Conservation (phyloP, 1,139 yeast species). For the Yamadazyma dushanensis region DNA sequence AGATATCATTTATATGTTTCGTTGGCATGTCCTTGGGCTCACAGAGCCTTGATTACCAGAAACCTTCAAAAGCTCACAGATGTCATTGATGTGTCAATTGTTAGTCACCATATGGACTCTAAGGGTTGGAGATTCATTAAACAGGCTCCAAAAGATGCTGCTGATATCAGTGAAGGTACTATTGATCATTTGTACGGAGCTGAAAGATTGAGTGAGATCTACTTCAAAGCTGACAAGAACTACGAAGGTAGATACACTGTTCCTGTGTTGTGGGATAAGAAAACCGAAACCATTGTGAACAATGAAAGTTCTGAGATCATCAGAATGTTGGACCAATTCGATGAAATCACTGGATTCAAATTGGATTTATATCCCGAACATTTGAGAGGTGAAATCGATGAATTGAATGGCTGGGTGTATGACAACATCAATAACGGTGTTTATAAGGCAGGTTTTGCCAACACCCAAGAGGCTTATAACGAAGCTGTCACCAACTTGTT, state of each 20-base stretch:
- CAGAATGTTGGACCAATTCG: constrained; percentile 70
- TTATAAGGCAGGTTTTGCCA: constrained; percentile 89
- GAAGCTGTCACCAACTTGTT: constrained; percentile 67
- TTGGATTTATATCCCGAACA: constrained; percentile 66
- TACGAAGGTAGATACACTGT: constrained; percentile 86
- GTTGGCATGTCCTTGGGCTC: constrained; percentile 96
- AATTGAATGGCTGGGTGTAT: constrained; percentile 80
- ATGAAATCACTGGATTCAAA: constrained; percentile 42
- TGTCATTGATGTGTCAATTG: constrained; percentile 68
- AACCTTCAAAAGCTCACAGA: constrained; percentile 74
- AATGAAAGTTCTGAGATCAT: constrained; percentile 90
- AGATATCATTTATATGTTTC: constrained; percentile 90
- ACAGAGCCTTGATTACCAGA: constrained; percentile 75
- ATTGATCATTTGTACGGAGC: constrained; percentile 64
- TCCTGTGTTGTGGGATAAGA: constrained; percentile 90
- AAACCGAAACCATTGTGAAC: constrained; percentile 77
- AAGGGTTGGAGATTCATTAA: constrained; percentile 82
- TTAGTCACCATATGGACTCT: constrained; percentile 83
- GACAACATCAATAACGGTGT: constrained; percentile 90
- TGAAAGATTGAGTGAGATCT: constrained; percentile 65
- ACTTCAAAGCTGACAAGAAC: constrained; percentile 71
- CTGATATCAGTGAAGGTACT: constrained; percentile 53
- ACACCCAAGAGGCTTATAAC: constrained; percentile 81
- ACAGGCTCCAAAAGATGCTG: constrained; percentile 26
- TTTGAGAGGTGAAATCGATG: constrained; percentile 62